Conservation (phyloP, 306 rosid species). For the Astragalus membranaceus region DNA sequence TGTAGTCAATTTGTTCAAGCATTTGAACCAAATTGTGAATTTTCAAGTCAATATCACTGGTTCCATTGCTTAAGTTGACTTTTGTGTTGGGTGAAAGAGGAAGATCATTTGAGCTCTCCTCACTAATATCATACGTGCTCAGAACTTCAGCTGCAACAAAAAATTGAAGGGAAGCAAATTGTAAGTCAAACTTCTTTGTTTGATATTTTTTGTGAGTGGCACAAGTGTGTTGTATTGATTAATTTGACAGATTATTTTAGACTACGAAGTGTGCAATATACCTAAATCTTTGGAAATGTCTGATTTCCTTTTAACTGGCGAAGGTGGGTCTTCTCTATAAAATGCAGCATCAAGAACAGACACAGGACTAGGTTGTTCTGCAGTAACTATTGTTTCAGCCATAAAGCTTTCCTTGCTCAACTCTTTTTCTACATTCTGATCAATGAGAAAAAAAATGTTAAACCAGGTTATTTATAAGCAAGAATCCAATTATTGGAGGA, state of each 20-base stretch:
- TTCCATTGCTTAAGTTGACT: conserved; percentile 30
- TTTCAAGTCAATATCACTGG: conserved; percentile 28
- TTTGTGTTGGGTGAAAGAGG: conserved; percentile 26
- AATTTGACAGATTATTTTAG: background rate
- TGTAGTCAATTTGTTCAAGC: conserved; percentile 30
- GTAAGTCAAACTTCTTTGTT: background rate
- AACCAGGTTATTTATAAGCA: conserved; percentile 10
- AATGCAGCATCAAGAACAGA: conserved; percentile 89
- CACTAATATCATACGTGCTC: conserved; percentile 28
- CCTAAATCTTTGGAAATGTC: conserved; percentile 55
- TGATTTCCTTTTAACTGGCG: conserved; percentile 80
- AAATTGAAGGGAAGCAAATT: conserved; percentile 27
- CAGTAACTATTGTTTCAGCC: conserved; percentile 36
- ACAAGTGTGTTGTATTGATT: background rate
- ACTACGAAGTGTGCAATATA: conserved; percentile 20
- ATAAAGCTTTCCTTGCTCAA: conserved; percentile 24
- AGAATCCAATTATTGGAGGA: conserved; percentile 3
- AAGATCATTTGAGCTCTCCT: conserved; percentile 31
- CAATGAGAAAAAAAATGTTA: conserved; percentile 21
- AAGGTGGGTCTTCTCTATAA: conserved; percentile 87
- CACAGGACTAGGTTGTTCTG: conserved; percentile 89
- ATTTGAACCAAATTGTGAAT: conserved; percentile 38
- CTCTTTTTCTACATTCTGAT: conserved; percentile 40
- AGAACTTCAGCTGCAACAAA: conserved; percentile 47
- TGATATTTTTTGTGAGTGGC: background rate